A percentile compares a stretch with the other conserved stretches of the same genome.
Evolutionary conservation across 768 basidiomycete species (phyloP).

Genomic region (Sporobolomyces roseus): DNA sequence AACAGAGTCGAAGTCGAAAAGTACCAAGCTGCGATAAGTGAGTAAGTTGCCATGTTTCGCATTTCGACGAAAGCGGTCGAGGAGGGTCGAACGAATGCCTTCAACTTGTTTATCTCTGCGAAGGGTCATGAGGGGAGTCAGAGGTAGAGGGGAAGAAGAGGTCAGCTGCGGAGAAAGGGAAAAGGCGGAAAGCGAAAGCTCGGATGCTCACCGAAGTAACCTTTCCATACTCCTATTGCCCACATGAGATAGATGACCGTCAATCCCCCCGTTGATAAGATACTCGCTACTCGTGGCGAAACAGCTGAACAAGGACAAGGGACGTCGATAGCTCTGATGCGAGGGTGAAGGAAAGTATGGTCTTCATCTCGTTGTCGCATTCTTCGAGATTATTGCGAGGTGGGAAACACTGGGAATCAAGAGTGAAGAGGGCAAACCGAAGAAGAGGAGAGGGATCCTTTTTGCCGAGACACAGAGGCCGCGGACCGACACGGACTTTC

Average conservation of each 20-base stretch:
- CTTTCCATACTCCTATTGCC: neutral
- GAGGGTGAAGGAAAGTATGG: neutral
- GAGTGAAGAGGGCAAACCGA: too few relatives aligned
- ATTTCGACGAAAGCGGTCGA: slow-evolving; percentile 5
- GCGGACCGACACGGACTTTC: too few relatives aligned
- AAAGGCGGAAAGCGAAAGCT: too few relatives aligned
- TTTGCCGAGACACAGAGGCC: too few relatives aligned
- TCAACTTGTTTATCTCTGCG: slow-evolving; percentile 2
- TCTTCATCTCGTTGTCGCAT: too few relatives aligned
- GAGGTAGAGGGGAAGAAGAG: too few relatives aligned
- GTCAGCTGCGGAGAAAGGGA: neutral
- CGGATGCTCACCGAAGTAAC: slow-evolving; percentile 7
- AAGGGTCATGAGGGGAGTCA: too few relatives aligned
- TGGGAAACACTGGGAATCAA: too few relatives aligned
- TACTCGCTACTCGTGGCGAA: neutral
- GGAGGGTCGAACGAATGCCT: neutral
- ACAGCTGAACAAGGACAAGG: slow-evolving; percentile 15
- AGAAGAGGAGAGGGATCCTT: too few relatives aligned
- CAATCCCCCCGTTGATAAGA: neutral
- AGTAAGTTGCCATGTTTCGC: neutral
- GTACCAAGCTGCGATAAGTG: slow-evolving; percentile 7
- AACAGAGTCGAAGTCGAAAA: neutral
- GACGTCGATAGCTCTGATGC: neutral
- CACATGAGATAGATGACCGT: neutral
- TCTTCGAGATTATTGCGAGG: too few relatives aligned